Evolutionary conservation across 768 basidiomycete genomes (phyloP).

Genomic region (Boletus edulis): DNA sequence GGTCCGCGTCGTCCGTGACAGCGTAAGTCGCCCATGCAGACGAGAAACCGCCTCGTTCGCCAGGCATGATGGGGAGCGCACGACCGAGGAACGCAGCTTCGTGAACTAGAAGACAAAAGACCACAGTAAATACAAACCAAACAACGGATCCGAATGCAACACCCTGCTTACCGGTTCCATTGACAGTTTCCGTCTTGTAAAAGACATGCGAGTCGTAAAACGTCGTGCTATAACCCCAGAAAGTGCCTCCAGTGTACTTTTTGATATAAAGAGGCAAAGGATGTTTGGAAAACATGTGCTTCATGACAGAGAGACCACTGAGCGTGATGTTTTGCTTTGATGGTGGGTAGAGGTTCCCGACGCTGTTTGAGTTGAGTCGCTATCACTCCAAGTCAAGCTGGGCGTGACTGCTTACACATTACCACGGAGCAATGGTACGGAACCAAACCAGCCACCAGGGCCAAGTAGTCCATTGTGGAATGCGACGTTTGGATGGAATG

Average conservation of each 20-base stretch:
- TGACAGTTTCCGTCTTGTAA: slow-evolving; percentile 7
- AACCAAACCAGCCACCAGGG: slow-evolving; percentile 9
- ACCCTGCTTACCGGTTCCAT: slow-evolving; percentile 7
- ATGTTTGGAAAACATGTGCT: neutral
- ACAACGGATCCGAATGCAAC: neutral
- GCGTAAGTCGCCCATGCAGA: too few species aligned
- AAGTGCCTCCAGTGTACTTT: slow-evolving; percentile 1
- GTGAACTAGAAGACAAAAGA: too few species aligned
- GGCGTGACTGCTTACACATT: slow-evolving; percentile 6
- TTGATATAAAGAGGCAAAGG: too few species aligned
- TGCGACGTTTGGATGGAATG: slow-evolving; percentile 14
- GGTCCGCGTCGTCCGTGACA: too few species aligned
- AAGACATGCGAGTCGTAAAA: slow-evolving; percentile 16
- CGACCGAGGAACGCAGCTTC: too few species aligned
- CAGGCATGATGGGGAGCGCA: too few species aligned
- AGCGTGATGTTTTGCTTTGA: neutral
- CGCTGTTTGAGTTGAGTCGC: neutral
- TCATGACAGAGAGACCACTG: slow-evolving; percentile 5
- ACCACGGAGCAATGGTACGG: slow-evolving; percentile 11
- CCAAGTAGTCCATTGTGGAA: slow-evolving; percentile 12
- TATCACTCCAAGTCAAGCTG: too few species aligned
- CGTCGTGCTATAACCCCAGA: slow-evolving; percentile 11
- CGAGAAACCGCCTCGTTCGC: too few species aligned
- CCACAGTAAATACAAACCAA: too few species aligned
- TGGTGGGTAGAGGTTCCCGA: slow-evolving; percentile 6